Evolutionary conservation across 129 eudicot genomes (phyloP).

Genomic region (Pseudognaphalium luteoalbum): DNA sequence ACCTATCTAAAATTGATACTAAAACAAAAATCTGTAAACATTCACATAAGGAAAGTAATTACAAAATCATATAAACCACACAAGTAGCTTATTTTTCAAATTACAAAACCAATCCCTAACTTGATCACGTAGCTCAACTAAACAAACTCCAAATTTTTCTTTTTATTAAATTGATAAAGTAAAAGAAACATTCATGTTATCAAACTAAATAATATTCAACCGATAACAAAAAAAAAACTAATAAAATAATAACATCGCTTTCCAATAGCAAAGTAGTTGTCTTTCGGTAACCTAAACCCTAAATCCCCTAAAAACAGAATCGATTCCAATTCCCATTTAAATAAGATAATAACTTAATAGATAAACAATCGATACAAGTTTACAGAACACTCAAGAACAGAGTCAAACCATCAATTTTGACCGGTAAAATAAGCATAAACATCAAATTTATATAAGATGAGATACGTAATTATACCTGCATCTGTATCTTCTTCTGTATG

Average conservation of each 20-base stretch:
- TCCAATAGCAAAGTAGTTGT: constrained; percentile 6
- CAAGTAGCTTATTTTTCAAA: not conserved
- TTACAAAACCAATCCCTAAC: constrained; percentile 17
- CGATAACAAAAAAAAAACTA: too few relatives aligned
- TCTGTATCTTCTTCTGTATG: not conserved
- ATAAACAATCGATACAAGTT: not conserved
- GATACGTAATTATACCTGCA: constrained; percentile 8
- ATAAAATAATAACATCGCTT: constrained; percentile 10
- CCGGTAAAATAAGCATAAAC: not conserved
- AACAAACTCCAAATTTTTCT: not conserved
- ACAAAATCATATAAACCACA: not conserved
- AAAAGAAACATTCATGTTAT: not conserved
- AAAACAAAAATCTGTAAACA: not conserved
- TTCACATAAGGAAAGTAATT: constrained; percentile 5
- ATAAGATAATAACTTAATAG: constrained; percentile 11
- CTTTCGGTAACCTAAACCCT: constrained; percentile 14
- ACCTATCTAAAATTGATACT: not conserved
- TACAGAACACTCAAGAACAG: not conserved
- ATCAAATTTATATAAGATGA: not conserved
- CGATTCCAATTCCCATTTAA: not conserved
- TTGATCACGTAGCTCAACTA: constrained; percentile 23
- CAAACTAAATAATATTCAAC: not conserved
- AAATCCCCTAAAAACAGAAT: constrained; percentile 28
- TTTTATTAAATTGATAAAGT: not conserved
- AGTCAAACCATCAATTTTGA: constrained; percentile 10